Conservation (phyloP, 176 grass and related monocot genomes). For the Lolium rigidum region DNA sequence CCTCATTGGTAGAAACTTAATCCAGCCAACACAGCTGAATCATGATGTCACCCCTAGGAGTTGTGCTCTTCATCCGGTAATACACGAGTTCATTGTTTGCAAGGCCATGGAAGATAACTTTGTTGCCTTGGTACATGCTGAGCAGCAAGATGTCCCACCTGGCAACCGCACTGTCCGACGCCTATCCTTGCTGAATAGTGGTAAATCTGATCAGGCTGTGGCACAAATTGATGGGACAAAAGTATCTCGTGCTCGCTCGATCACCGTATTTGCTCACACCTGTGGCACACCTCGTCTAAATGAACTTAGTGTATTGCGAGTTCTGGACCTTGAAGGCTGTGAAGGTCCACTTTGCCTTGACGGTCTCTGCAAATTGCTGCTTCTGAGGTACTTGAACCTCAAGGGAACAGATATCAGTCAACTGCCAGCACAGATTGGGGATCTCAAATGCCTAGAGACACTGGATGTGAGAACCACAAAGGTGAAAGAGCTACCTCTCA, state of each 20-base stretch:
- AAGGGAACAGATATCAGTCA: slow-evolving; percentile 38
- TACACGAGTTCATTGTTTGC: slow-evolving; percentile 49
- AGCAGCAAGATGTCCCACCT: slow-evolving; percentile 10
- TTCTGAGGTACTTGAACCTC: slow-evolving; percentile 55
- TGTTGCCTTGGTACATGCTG: slow-evolving; percentile 34
- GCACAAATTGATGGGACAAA: background rate
- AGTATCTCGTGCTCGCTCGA: slow-evolving; percentile 42
- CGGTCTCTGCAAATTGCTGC: slow-evolving; percentile 36
- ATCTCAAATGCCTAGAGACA: slow-evolving; percentile 49
- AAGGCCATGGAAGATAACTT: slow-evolving; percentile 59
- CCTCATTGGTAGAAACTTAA: slow-evolving; percentile 47
- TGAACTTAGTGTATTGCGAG: slow-evolving; percentile 42
- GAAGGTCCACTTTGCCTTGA: slow-evolving; percentile 36
- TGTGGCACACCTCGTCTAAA: background rate
- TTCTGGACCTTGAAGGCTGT: slow-evolving; percentile 52
- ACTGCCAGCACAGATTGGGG: slow-evolving; percentile 41
- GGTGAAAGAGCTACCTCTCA: slow-evolving; percentile 42
- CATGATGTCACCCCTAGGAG: slow-evolving; percentile 8
- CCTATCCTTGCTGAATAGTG: slow-evolving; percentile 39
- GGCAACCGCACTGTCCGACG: slow-evolving; percentile 12
- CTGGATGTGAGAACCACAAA: slow-evolving; percentile 55
- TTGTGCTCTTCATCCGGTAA: slow-evolving; percentile 47
- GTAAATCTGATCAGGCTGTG: background rate
- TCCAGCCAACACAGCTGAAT: slow-evolving; percentile 24
- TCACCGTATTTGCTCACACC: slow-evolving; percentile 35